Evolutionary conservation across 176 grass and related monocot genomes (phyloP), one percentile per base, ranked within the genome.

Genomic region (Neostapfia colusana): DNA sequence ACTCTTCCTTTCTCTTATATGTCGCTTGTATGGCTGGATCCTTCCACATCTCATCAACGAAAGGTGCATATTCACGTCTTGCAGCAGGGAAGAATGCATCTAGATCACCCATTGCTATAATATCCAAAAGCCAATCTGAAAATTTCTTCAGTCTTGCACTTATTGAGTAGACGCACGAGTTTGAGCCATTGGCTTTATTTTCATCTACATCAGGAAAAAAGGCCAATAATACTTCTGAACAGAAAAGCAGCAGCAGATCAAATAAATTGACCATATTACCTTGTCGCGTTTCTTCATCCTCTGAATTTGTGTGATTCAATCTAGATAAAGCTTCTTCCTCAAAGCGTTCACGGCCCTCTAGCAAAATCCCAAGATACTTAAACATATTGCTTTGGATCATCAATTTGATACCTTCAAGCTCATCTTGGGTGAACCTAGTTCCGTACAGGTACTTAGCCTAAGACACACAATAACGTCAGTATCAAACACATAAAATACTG

Each of bases 381-480:
- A 94, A 98, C 87, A 98, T 94, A 67, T 94, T 98, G 69, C 91
- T 98, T 84, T 98, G 95, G 38, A 98, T 92, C 91, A 94, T 98
- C 18, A 98, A 34, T 85, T 98, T 98, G 61, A 92, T 98, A 74
- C 79, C 70, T 58, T 98, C 91, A 49, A 88, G 91, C 79, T 98
- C 95, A 78, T 98, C 91, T 75, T 72, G 65, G 42, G 82, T 82
- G 62, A 98, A 98, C 36, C 86, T 90, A 80, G 79, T 78, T 42
- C 89, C 89, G 16, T 94, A 98, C 65, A 98, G 79, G 72, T 88
- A 90, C 81, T 92, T 98, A 40, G 85, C 91, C 95, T 98, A 73
- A 38, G 40, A 80, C 11, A 37, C 68, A 39, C 68, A 62, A 72
- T 24, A 37, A 65, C 10, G 71, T 86, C 38, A 73, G 50, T 31